phyloP scores from a whole-genome alignment of 2,329 filamentous ascomycete species.

The Hypoxylon rubiginosum region DNA sequence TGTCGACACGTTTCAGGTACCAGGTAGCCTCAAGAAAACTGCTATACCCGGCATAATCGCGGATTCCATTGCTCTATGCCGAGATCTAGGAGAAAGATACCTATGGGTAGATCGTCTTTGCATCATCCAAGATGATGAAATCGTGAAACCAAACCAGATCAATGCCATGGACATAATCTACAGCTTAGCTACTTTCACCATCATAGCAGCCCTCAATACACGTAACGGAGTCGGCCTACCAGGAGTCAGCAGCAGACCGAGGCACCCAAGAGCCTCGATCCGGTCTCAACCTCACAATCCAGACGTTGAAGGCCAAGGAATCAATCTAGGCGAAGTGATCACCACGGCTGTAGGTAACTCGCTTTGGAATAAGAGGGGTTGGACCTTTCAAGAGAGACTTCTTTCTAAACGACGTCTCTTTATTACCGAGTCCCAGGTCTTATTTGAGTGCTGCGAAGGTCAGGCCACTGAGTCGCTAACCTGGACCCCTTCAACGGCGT shows the following conservation, averaged over 20 bases:
- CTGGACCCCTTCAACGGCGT: conserved; percentile 3
- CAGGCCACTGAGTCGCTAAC: conserved; percentile 28
- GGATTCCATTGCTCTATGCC: conserved; percentile 27
- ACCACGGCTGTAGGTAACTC: conserved; percentile 5
- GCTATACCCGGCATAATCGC: conserved; percentile 19
- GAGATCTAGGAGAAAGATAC: conserved; percentile 30
- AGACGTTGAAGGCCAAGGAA: background rate
- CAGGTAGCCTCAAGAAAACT: background rate
- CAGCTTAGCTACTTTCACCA: conserved; percentile 13
- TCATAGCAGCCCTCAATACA: conserved; percentile 21
- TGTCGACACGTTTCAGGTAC: background rate
- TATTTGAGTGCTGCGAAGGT: conserved; percentile 30
- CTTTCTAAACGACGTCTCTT: conserved; percentile 27
- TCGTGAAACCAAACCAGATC: conserved; percentile 22
- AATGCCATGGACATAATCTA: conserved; percentile 26
- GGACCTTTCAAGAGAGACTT: conserved; percentile 36
- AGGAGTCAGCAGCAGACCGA: conserved; percentile 6
- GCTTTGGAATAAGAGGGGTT: conserved; percentile 34
- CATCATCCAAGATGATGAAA: conserved; percentile 28
- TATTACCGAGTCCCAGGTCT: conserved; percentile 30
- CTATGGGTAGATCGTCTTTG: conserved; percentile 37
- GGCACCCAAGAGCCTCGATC: background rate
- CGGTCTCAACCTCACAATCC: background rate
- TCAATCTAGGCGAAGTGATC: background rate
- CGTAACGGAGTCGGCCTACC: conserved; percentile 14